Conservation (phyloP, 2,329 filamentous ascomycete genomes). For the Escovopsis sp. region DNA sequence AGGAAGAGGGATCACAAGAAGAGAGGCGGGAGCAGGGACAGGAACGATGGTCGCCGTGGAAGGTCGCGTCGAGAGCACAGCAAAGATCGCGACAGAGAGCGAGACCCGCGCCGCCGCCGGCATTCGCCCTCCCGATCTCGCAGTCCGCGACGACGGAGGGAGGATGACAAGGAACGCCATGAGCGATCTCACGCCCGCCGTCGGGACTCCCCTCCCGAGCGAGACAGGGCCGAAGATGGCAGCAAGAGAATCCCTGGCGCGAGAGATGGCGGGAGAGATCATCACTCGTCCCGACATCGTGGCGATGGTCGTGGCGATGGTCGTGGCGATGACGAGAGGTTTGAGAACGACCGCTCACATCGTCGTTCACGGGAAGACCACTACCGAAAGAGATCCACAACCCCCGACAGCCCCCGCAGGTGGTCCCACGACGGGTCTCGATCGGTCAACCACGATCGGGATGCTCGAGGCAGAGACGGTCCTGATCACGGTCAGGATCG, state of each 20-base stretch:
- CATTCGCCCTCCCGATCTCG: conserved; percentile 31
- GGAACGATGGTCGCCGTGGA: conserved; percentile 21
- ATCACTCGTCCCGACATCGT: too few species aligned
- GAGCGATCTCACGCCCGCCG: conserved; percentile 6
- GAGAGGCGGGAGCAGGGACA: conserved; percentile 21
- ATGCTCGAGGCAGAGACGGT: neutral
- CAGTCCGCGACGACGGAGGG: conserved; percentile 21
- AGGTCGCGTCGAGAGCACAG: conserved; percentile 27
- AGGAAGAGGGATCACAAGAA: conserved; percentile 22
- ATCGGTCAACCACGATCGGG: neutral
- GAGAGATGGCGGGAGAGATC: too few species aligned
- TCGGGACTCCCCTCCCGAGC: conserved; percentile 10
- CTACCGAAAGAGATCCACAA: conserved; percentile 12
- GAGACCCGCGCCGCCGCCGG: conserved; percentile 23
- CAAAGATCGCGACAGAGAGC: conserved; percentile 18
- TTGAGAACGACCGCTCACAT: too few species aligned
- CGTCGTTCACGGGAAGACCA: conserved; percentile 9
- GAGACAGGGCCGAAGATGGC: too few species aligned
- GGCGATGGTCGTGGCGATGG: too few species aligned
- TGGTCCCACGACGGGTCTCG: conserved; percentile 10
- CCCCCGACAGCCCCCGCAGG: conserved; percentile 1
- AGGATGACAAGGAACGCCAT: conserved; percentile 10
- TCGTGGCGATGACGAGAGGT: too few species aligned
- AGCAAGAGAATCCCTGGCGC: too few species aligned
- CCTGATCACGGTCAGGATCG: conserved; percentile 1